Evolutionary conservation across 2,329 filamentous ascomycete genomes (phyloP), one percentile per base, ranked within the genome.

Genomic region (Scortechinia acanthostroma): DNA sequence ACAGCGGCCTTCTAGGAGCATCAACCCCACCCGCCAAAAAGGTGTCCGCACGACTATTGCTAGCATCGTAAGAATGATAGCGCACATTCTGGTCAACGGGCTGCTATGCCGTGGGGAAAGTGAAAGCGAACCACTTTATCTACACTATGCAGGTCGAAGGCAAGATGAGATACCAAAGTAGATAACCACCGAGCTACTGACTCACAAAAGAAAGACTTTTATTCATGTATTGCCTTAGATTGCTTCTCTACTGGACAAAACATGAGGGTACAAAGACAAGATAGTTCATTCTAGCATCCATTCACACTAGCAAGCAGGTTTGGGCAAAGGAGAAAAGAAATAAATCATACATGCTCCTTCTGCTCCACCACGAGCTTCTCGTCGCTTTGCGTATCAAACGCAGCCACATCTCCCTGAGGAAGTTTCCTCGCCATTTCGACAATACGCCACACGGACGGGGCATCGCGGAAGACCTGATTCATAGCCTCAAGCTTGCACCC

Each of bases 401-500:
- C 35, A 6, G 35, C 17, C 10, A 19, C 35, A 10, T 40, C 35
- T 6, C 35, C 35, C 35, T 40, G 35, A 13, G 35, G 35, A 40
- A 40, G 35, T 6, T 40, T 10, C 6, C 35, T 10, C 10, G 35
- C 35, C 35, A 40, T 40, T 13, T 13, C 10, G 6, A 40, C 35
- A 40, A 40, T 40, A 40, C 20, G 10, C 35, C 35, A 40, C 35
- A 17, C 13, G 20, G 35, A 13, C 6, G 35, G 35, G 35, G 35
- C 35, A 40, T 40, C 35, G 35, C 35, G 35, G 35, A 40, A 40
- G 6, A 40, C 17, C 13, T 40, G 35, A 54, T 88, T 83, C 61
- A 88, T 79, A 57, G 87, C 83, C 59, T 87, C 83, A 23, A 86
- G 67, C 13, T 70, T 76, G 4, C 75, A 71, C 50, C 59, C 55